A percentile compares a stretch with the other conserved stretches of the same genome.
Evolutionary conservation across 768 basidiomycete species (phyloP).

Genomic region (Agrocybe pediades): DNA sequence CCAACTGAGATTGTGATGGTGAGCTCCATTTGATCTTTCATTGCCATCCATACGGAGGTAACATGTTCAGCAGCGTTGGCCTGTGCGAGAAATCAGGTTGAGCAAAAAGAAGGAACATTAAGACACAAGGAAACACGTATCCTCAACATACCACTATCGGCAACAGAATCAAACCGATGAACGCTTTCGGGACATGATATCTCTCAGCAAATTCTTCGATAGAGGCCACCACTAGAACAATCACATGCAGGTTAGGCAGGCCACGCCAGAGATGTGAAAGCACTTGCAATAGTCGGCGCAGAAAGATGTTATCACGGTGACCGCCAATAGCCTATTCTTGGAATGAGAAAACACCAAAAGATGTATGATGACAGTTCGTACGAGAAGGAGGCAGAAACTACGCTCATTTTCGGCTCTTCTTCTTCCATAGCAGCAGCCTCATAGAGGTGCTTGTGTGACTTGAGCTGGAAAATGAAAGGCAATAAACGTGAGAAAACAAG

Average conservation of each 20-base stretch:
- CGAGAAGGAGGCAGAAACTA: slow-evolving; percentile 62
- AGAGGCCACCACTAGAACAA: slow-evolving; percentile 72
- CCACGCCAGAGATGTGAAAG: not conserved
- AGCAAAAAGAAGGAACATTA: slow-evolving; percentile 1
- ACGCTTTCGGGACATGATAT: slow-evolving; percentile 79
- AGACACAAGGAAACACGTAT: no score
- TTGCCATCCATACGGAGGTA: slow-evolving; percentile 86
- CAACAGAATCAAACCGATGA: slow-evolving; percentile 85
- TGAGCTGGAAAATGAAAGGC: slow-evolving; percentile 47
- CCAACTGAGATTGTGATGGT: slow-evolving; percentile 83
- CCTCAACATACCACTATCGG: slow-evolving; percentile 73
- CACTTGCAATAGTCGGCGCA: slow-evolving; percentile 84
- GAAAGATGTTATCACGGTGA: slow-evolving; percentile 84
- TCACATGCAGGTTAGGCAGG: slow-evolving; percentile 22
- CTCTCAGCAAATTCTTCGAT: slow-evolving; percentile 89
- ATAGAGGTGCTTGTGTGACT: slow-evolving; percentile 71
- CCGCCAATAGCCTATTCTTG: slow-evolving; percentile 55
- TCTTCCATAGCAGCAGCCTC: slow-evolving; percentile 25
- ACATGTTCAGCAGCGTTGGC: slow-evolving; percentile 87
- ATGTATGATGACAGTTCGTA: slow-evolving; percentile 30
- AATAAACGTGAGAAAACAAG: not conserved
- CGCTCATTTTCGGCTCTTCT: slow-evolving; percentile 66
- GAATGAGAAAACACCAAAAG: not conserved
- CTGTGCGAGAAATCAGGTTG: slow-evolving; percentile 29
- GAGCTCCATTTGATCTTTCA: slow-evolving; percentile 63